Evolutionary conservation across 371 early-diverging fungal species (phyloP), one percentile per base, ranked within the genome.

Genomic region (Mucor circinelloides): DNA sequence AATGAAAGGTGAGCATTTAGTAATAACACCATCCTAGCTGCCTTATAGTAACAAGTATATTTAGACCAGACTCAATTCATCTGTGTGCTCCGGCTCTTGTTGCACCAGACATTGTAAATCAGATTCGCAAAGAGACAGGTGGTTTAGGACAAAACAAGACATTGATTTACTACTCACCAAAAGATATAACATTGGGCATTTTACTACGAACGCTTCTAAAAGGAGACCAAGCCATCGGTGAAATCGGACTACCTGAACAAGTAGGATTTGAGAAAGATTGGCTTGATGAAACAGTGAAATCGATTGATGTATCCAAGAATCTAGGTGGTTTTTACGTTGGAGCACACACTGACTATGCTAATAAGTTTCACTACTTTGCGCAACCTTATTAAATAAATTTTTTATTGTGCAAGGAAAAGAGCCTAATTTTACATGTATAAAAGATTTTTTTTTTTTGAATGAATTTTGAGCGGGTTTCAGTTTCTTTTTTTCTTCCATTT

Each of bases 51-150:
- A 56, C 17, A 36, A 25, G 13, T 32, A 25, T 56, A 19, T 31
- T 62, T 50, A 82, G 84, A 34, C 84, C 84, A 17, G 79, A 84
- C 44, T 67, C 75, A 2, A 61, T 84, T 38, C 84, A 84, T 70
- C 65, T 84, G 15, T 84, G 81, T 59, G 84, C 84, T 13, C 84
- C 84, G 10, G 84, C 84, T 15, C 60, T 84, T 31, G 63, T 74
- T 36, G 62, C 64, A 32, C 54, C 70, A 44, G 84, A 84, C 44
- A 73, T 83, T 44, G 60, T 74, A 30, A 69, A 67, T 28, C 66
- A 69, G 32, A 68, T 83, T 32, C 31, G 42, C 23, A 59, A 44
- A 36, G 76, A 66, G 7, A 50, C 63, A 7, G 74, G 74, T 2
- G 77, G 78, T 23, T 66, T 83, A 25, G 83, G 77, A 28, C 67